phyloP scores from a whole-genome alignment of 2,329 filamentous ascomycete genomes.

The Metarhizium anisopliae region DNA sequence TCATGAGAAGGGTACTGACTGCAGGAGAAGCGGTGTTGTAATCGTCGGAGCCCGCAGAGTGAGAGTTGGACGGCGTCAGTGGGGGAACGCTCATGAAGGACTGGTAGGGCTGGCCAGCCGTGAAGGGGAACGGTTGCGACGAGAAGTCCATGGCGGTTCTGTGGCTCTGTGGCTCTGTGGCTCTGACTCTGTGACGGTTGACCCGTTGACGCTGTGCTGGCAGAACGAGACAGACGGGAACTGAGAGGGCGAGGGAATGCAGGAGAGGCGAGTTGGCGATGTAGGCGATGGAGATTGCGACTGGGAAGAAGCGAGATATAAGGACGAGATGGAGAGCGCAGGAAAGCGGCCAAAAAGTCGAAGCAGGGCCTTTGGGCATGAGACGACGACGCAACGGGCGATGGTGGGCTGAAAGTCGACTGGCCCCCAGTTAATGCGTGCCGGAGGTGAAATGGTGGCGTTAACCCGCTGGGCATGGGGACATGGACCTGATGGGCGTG shows the following conservation, averaged over 20 bases:
- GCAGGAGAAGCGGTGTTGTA: slow-evolving; percentile 6
- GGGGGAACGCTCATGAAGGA: slow-evolving; percentile 45
- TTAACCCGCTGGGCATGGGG: neutral
- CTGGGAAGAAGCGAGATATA: neutral
- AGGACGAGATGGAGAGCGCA: neutral
- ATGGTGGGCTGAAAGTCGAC: neutral
- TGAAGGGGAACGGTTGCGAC: slow-evolving; percentile 33
- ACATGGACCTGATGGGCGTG: neutral
- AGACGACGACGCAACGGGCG: neutral
- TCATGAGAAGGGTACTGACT: neutral
- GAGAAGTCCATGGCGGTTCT: slow-evolving; percentile 41
- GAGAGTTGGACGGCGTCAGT: slow-evolving; percentile 37
- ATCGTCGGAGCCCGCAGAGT: slow-evolving; percentile 4
- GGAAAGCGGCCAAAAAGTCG: neutral
- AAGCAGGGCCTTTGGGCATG: neutral
- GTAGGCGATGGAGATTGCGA: neutral
- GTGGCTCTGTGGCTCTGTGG: neutral
- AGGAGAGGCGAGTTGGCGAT: neutral
- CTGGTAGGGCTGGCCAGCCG: slow-evolving; percentile 40
- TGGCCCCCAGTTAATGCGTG: neutral
- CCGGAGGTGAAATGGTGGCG: neutral
- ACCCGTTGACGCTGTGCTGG: neutral
- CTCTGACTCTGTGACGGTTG: too few species aligned
- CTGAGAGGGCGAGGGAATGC: neutral
- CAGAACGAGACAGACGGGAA: neutral